phyloP scores from a whole-genome alignment of 495 filamentous ascomycete genomes.

The Opeltia flavorubescens region DNA sequence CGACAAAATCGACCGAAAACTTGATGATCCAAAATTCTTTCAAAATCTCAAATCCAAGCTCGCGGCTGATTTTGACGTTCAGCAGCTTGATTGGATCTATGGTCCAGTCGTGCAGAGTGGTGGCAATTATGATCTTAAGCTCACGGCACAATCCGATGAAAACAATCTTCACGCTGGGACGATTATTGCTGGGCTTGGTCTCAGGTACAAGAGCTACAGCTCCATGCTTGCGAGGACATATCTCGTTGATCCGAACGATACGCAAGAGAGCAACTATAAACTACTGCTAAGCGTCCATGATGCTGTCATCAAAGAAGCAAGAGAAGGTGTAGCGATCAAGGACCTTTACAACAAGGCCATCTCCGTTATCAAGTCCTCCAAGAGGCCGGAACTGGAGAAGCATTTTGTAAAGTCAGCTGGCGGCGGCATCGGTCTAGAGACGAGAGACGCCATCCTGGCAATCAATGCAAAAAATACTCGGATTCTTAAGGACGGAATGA shows the following conservation, averaged over 20 bases:
- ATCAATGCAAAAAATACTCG: constrained; percentile 75
- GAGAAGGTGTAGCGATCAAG: constrained; percentile 75
- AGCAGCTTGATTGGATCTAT: constrained; percentile 85
- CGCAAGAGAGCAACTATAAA: constrained; percentile 87
- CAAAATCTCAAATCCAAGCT: constrained; percentile 66
- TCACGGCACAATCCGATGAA: constrained; percentile 58
- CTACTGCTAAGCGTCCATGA: constrained; percentile 79
- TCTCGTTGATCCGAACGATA: constrained; percentile 89
- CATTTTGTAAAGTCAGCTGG: constrained; percentile 86
- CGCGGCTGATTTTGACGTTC: constrained; percentile 73
- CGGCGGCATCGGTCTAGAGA: constrained; percentile 83
- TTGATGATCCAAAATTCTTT: constrained; percentile 90
- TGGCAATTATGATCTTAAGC: constrained; percentile 80
- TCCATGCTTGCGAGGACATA: constrained; percentile 85
- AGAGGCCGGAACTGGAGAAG: constrained; percentile 87
- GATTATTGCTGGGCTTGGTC: constrained; percentile 79
- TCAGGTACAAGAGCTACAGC: constrained; percentile 89
- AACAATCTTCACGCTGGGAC: constrained; percentile 83
- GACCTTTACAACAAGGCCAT: constrained; percentile 87
- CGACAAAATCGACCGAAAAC: constrained; percentile 72
- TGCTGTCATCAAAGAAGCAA: constrained; percentile 71
- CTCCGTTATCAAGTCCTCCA: constrained; percentile 55
- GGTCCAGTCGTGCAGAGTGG: constrained; percentile 91
- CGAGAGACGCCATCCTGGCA: constrained; percentile 62
- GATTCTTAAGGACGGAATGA: constrained; percentile 89